Evolutionary conservation across 2,329 filamentous ascomycete species (phyloP), one percentile per base, ranked within the genome.

Genomic region (Aureobasidium vineae): DNA sequence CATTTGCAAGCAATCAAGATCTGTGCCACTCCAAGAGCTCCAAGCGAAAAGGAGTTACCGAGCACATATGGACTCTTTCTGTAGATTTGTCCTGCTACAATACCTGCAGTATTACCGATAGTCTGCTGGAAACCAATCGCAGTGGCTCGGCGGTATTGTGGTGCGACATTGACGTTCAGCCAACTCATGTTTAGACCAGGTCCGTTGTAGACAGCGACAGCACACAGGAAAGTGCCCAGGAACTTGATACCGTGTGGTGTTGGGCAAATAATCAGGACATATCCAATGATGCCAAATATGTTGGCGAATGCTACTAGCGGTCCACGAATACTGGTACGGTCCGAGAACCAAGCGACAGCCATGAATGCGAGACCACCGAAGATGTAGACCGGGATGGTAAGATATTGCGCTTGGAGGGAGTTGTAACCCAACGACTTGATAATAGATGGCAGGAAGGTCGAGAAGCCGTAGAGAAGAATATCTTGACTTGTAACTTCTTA

Each of bases 311-410:
- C 57, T n/a, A 70, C 66, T 15, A 72, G 69, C 10, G 70, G 68
- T 5, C 72, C 72, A 23, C 72, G 69, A n/a, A 70, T 68, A 23
- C 68, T 68, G 10, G 68, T 59, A 11, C 76, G 75, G 71, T 86
- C 84, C 0, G 82, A 83, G n/a, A 79, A 68, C 49, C 73, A 81
- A 1, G 83, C 80, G 1, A 82, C 70, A 0, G 70, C 67, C 6
- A 86, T 73, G 69, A 82, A 86, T 31, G 74, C 71, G 7, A 80
- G 67, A 0, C 79, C 82, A 3, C 81, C 83, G 67, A 80, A 80
- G 16, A 84, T 72, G 69, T 84, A 86, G n/a, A 86, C 82, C 0
- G 84, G 84, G 0, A 86, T 82, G 4, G 83, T 86, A 40, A 86
- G 75, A 41, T 83, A 80, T 66, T 86, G 83, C 13, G 81, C 80